phyloP scores from a whole-genome alignment of 805 yeast genomes.

The Saturnispora kantuleensis region DNA sequence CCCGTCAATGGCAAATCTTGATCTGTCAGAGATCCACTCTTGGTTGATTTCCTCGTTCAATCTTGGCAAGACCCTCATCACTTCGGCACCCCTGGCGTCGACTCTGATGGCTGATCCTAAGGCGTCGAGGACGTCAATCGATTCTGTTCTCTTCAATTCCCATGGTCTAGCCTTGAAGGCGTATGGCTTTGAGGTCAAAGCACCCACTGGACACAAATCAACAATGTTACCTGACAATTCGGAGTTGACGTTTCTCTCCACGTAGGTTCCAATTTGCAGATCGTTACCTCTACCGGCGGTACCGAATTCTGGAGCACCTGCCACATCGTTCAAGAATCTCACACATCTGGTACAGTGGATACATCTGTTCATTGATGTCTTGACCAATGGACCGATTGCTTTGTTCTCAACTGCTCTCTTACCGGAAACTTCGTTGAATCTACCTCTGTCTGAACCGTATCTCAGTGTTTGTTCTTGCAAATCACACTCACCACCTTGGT shows the following conservation, averaged over 20 bases:
- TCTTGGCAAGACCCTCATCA: conserved; percentile 79
- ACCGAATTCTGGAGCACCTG: conserved; percentile 89
- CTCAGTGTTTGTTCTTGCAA: conserved; percentile 79
- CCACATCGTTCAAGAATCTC: conserved; percentile 80
- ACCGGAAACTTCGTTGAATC: conserved; percentile 72
- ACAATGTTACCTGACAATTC: conserved; percentile 82
- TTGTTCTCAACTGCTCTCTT: conserved; percentile 87
- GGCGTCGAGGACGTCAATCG: conserved; percentile 77
- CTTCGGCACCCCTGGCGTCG: conserved; percentile 80
- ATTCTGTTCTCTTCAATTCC: conserved; percentile 85
- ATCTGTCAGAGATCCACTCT: conserved; percentile 86
- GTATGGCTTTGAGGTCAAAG: conserved; percentile 80
- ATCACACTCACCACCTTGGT: conserved; percentile 93
- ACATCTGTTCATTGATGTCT: conserved; percentile 87
- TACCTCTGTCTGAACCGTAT: conserved; percentile 79
- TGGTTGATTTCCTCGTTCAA: conserved; percentile 79
- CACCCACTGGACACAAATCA: conserved; percentile 89
- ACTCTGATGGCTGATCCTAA: conserved; percentile 76
- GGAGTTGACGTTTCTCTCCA: conserved; percentile 73
- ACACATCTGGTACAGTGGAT: conserved; percentile 90
- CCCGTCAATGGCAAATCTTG: conserved; percentile 80
- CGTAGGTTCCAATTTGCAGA: conserved; percentile 83
- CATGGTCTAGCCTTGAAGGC: conserved; percentile 91
- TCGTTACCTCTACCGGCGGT: conserved; percentile 87
- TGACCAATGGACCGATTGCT: conserved; percentile 81